A percentile compares a stretch with the other conserved stretches of the same genome.
phyloP scores from a whole-genome alignment of 805 yeast genomes.

The Suhomyces tanzawaensis region DNA sequence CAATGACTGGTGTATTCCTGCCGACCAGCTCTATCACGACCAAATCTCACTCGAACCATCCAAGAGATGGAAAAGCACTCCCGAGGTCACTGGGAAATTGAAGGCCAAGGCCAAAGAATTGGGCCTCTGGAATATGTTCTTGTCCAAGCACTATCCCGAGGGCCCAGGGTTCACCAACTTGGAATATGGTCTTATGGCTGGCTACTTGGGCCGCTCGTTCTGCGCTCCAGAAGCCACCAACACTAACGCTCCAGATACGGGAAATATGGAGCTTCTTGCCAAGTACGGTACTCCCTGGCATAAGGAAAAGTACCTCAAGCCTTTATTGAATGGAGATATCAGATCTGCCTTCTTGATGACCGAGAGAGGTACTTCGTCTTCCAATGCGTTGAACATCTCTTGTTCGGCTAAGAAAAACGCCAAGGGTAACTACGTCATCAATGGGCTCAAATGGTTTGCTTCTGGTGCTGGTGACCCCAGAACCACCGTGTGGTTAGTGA shows the following conservation, averaged over 20 bases:
- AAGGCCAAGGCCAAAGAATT: constrained; percentile 50
- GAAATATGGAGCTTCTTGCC: constrained; percentile 54
- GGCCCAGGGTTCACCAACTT: constrained; percentile 60
- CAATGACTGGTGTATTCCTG: constrained; percentile 56
- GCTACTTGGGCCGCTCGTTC: constrained; percentile 53
- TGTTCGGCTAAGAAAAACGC: constrained; percentile 38
- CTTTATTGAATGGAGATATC: constrained; percentile 52
- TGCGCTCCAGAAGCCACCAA: constrained; percentile 61
- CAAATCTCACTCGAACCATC: constrained; percentile 41
- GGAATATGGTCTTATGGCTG: constrained; percentile 66
- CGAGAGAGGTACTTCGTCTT: constrained; percentile 57
- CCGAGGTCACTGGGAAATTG: constrained; percentile 48
- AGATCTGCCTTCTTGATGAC: constrained; percentile 67
- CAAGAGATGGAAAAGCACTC: constrained; percentile 47
- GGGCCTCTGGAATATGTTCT: constrained; percentile 62
- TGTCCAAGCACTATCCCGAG: constrained; percentile 45
- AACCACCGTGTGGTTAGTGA: constrained; percentile 50
- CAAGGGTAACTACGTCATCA: constrained; percentile 48
- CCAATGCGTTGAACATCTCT: constrained; percentile 60
- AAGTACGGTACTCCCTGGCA: constrained; percentile 40
- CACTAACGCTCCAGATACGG: constrained; percentile 63
- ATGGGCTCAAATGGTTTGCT: constrained; percentile 69
- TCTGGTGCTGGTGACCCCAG: constrained; percentile 71
- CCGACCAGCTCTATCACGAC: constrained; percentile 42
- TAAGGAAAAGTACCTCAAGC: constrained; percentile 47